These are phyloP conservation scores for Phylloporus arenicola DNA, from an alignment of 768 basidiomycete species.

Conservation along the genomic window DNA sequence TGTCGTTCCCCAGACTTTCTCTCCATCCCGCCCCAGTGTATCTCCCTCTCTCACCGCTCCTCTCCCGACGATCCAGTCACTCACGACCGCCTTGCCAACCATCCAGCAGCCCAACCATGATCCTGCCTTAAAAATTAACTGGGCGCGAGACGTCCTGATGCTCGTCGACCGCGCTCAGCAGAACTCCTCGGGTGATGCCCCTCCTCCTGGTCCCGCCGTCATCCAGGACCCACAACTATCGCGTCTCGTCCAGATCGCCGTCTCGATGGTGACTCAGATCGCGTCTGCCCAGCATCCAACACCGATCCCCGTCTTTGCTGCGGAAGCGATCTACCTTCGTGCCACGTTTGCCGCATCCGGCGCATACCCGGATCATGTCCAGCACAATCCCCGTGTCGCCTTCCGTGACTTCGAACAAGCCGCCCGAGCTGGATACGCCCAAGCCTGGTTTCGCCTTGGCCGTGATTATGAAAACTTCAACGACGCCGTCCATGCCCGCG, in stretches of 20 bases:
- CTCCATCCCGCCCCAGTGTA: conserved; percentile 21
- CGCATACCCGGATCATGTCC: conserved; percentile 57
- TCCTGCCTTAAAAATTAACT: conserved; percentile 59
- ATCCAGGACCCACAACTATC: conserved; percentile 58
- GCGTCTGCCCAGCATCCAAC: conserved; percentile 35
- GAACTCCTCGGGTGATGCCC: conserved; percentile 37
- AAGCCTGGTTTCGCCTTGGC: conserved; percentile 91
- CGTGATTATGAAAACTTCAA: conserved; percentile 88
- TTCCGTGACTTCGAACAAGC: conserved; percentile 88
- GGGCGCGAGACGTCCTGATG: conserved; percentile 79
- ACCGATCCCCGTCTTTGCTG: conserved; percentile 39
- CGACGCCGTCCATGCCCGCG: conserved; percentile 65
- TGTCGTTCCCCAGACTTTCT: conserved; percentile 17
- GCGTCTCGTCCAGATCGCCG: conserved; percentile 56
- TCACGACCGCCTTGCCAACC: conserved; percentile 45
- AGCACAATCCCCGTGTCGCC: conserved; percentile 66
- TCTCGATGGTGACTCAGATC: conserved; percentile 59
- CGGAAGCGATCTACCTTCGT: conserved; percentile 73
- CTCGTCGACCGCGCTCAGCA: conserved; percentile 58
- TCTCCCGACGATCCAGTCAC: conserved; percentile 58
- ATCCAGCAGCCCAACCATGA: conserved; percentile 53
- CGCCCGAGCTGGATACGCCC: conserved; percentile 67
- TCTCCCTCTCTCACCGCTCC: conserved; percentile 58
- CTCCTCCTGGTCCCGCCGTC: conserved; percentile 44
- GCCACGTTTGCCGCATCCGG: conserved; percentile 73